Conservation (phyloP, 768 basidiomycete species). For the Xerocomus potaroensis region DNA sequence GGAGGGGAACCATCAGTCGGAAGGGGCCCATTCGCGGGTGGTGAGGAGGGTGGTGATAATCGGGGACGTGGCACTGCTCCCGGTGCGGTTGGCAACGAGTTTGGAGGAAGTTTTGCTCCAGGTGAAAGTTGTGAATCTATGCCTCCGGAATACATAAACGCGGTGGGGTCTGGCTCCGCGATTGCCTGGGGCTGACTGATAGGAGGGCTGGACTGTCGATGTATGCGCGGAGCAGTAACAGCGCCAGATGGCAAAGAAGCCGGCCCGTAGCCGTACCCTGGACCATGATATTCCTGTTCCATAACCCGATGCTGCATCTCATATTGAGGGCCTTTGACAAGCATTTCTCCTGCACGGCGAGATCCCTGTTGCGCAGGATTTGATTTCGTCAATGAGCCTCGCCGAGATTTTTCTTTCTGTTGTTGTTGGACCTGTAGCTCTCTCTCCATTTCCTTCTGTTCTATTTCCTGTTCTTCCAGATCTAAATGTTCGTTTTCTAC, state of each 20-base stretch:
- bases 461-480: conserved; percentile 52
- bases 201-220: conserved; percentile 25
- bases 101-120: conserved; percentile 47
- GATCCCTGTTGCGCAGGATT: conserved; percentile 44
- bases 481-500: conserved; percentile 42
- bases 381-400: conserved; percentile 65
- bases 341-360: conserved; percentile 75
- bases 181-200: conserved; percentile 28
- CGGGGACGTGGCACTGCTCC: conserved; percentile 20
- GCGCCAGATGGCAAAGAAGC: conserved; percentile 22
- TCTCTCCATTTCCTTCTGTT: conserved; percentile 36
- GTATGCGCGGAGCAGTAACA: conserved; percentile 17
- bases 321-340: conserved; percentile 85
- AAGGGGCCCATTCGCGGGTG: conserved; percentile 22
- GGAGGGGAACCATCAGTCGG: conserved; percentile 21
- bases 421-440: conserved; percentile 36
- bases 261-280: conserved; percentile 25
- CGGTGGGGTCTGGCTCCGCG: conserved; percentile 27
- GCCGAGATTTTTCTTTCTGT: conserved; percentile 38
- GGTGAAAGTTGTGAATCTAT: conserved; percentile 47
- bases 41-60: conserved; percentile 33
- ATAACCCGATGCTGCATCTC: conserved; percentile 93
- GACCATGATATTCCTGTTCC: conserved; percentile 75
- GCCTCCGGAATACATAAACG: conserved; percentile 23
- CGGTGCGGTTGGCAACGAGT: conserved; percentile 21